These are phyloP conservation scores for Jacaranda mimosifolia DNA, from an alignment of 257 asterid species.

Conservation along the genomic window DNA sequence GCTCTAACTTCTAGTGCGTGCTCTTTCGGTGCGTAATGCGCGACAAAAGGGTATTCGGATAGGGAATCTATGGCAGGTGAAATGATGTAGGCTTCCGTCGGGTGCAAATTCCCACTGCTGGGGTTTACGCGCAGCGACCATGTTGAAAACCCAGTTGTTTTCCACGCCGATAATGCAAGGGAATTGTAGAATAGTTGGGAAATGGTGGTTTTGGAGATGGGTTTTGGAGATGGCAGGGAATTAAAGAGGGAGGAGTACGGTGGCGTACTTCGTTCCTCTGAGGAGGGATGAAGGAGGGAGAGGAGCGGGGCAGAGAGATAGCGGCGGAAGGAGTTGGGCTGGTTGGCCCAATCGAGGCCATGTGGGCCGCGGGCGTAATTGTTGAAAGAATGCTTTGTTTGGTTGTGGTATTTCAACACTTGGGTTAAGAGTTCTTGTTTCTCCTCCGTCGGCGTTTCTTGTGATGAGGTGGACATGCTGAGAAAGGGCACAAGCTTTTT, in stretches of 20 bases:
- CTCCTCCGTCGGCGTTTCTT: constrained; percentile 37
- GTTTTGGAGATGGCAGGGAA: constrained; percentile 61
- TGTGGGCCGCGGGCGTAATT: constrained; percentile 84
- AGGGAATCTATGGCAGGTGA: constrained; percentile 68
- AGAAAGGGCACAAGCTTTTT: too few relatives aligned
- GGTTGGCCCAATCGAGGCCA: constrained; percentile 97
- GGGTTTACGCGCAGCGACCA: constrained; percentile 99
- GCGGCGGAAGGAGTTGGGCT: constrained; percentile 97
- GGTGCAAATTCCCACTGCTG: constrained; percentile 95
- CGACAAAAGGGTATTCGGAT: constrained; percentile 61
- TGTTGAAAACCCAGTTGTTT: constrained; percentile 76
- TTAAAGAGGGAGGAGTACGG: constrained; percentile 59
- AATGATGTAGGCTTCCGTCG: constrained; percentile 86
- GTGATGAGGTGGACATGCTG: too few relatives aligned
- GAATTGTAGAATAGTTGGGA: constrained; percentile 73
- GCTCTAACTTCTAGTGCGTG: constrained; percentile 88
- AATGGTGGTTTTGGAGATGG: constrained; percentile 62
- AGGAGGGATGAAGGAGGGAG: constrained; percentile 67
- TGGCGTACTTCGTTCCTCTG: constrained; percentile 41
- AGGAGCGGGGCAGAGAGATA: constrained; percentile 71
- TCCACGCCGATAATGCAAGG: constrained; percentile 92
- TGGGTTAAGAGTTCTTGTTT: constrained; percentile 48
- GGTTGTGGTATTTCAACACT: constrained; percentile 74
- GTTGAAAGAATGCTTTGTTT: constrained; percentile 78
- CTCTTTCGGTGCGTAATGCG: constrained; percentile 92